phyloP scores from a whole-genome alignment of 768 basidiomycete species.

The Brasilioporus rufonigricans region DNA sequence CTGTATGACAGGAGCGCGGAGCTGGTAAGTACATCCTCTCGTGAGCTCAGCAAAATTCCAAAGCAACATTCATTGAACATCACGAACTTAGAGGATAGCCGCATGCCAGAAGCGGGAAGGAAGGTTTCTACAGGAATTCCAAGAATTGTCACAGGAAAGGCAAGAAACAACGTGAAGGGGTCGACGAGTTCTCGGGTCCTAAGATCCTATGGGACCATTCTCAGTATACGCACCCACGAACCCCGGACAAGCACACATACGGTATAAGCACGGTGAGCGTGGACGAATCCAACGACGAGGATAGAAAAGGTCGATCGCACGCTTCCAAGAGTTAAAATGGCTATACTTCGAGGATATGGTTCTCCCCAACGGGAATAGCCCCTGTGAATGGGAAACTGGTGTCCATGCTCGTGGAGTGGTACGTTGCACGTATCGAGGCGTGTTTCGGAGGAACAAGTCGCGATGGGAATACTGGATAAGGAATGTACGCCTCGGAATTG shows the following conservation, averaged over 20 bases:
- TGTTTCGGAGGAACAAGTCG: neutral
- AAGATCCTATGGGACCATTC: constrained; percentile 18
- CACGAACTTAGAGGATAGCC: constrained; percentile 34
- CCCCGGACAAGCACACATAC: constrained; percentile 16
- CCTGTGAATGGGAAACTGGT: constrained; percentile 4
- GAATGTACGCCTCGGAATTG: neutral
- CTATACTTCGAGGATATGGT: neutral
- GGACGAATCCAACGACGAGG: constrained; percentile 12
- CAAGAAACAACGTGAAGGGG: constrained; percentile 22
- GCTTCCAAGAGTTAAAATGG: constrained; percentile 4
- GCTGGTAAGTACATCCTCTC: constrained; percentile 20
- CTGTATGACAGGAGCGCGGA: neutral
- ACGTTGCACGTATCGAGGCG: constrained; percentile 6
- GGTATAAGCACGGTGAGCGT: constrained; percentile 12
- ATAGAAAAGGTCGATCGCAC: constrained; percentile 15
- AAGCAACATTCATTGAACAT: neutral
- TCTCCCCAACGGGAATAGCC: neutral
- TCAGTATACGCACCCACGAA: neutral
- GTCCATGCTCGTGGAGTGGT: constrained; percentile 6
- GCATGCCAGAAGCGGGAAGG: constrained; percentile 31
- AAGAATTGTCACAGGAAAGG: constrained; percentile 22
- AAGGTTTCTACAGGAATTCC: constrained; percentile 20
- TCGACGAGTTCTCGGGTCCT: constrained; percentile 18
- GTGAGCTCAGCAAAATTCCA: neutral
- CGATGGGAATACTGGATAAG: too few species aligned